Evolutionary conservation across 371 early-diverging fungal species (phyloP).

Genomic region (Actinomortierella ambigua): DNA sequence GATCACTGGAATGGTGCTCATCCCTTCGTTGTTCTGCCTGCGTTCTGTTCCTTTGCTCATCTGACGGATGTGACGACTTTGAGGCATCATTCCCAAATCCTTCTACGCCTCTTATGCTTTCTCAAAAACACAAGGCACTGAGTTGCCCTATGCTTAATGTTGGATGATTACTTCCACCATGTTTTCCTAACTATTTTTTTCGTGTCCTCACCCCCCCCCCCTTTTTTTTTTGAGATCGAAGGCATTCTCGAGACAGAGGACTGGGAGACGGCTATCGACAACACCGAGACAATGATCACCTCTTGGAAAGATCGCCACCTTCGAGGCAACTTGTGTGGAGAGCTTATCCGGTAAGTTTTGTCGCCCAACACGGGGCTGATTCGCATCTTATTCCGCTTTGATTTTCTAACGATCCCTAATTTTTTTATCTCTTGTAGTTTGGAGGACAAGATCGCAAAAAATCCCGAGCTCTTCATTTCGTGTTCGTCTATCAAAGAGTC

Average conservation of each 20-base stretch:
- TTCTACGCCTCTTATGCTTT: too few species aligned
- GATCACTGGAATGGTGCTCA: too few species aligned
- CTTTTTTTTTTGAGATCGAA: too few species aligned
- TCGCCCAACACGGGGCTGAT: background rate
- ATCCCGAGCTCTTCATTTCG: constrained; percentile 9
- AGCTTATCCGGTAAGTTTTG: constrained; percentile 8
- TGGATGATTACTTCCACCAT: too few species aligned
- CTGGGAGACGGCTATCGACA: constrained; percentile 14
- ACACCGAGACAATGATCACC: constrained; percentile 21
- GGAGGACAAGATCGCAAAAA: constrained; percentile 9
- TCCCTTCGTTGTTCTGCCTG: too few species aligned
- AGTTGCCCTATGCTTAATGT: too few species aligned
- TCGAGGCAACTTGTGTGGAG: constrained; percentile 28
- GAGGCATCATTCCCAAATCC: too few species aligned
- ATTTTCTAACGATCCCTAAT: background rate
- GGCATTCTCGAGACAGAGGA: constrained; percentile 10
- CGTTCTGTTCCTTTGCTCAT: too few species aligned
- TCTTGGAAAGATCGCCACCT: constrained; percentile 22
- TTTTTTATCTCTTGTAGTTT: background rate
- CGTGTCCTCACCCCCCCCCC: too few species aligned
- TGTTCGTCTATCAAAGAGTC: constrained; percentile 12
- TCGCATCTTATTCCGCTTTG: background rate
- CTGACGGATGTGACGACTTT: too few species aligned
- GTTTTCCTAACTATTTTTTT: too few species aligned
- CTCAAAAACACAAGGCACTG: too few species aligned